These are phyloP conservation scores for Petunia hybrid DNA, from an alignment of 305 asterid species.

Conservation along the genomic window DNA sequence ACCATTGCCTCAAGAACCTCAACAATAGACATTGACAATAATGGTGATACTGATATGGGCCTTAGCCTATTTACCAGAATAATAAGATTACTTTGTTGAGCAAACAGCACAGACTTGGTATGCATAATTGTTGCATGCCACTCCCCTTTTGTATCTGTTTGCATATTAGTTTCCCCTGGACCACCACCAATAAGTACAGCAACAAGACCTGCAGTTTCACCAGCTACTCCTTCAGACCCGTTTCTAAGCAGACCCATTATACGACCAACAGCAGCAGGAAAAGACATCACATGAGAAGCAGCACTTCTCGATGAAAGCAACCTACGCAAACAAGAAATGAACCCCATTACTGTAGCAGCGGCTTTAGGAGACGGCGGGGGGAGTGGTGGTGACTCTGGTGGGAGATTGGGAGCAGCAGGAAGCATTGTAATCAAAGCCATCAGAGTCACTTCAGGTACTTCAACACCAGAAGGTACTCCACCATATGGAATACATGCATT, in stretches of 20 bases:
- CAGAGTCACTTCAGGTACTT: conserved; percentile 98
- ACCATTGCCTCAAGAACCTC: conserved; percentile 99
- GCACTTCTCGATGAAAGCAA: conserved; percentile 93
- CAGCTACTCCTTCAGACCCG: conserved; percentile 97
- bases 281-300: conserved; percentile 97
- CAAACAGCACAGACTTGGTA: conserved; percentile 87
- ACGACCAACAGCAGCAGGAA: conserved; percentile 99
- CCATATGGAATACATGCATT: conserved; percentile 91
- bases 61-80: conserved; percentile 91
- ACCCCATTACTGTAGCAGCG: conserved; percentile 98
- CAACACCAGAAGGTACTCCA: conserved; percentile 89
- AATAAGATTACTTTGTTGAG: conserved; percentile 77
- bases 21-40: conserved; percentile 92
- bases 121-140: conserved; percentile 97
- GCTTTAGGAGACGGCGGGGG: conserved; percentile 99
- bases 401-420: conserved; percentile 96
- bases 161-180: conserved; percentile 81
- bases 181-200: conserved; percentile 99
- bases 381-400: conserved; percentile 93
- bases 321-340: conserved; percentile 91
- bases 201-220: conserved; percentile 88
- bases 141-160: conserved; percentile 91
- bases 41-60: conserved; percentile 90
- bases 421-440: conserved; percentile 98
- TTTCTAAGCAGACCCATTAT: conserved; percentile 97